phyloP scores from a whole-genome alignment of 140 eudicot genomes.

The Flaveria floridana region DNA sequence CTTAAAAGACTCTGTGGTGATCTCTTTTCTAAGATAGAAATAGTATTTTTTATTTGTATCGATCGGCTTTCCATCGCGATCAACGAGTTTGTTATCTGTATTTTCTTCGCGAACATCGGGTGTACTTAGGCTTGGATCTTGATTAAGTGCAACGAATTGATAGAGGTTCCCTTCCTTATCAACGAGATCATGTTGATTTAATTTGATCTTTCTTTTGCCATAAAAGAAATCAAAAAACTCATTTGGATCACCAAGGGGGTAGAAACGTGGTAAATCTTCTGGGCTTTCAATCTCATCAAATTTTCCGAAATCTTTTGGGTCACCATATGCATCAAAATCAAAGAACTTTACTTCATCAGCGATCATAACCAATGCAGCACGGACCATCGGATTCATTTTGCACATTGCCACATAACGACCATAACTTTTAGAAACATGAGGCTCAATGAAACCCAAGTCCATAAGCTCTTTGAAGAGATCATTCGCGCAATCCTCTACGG shows the following conservation, averaged over 20 bases:
- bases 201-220: fast-evolving
- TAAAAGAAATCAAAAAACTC: slow-evolving; percentile 31
- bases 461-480: slow-evolving; percentile 36
- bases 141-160: background rate
- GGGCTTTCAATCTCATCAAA: slow-evolving; percentile 39
- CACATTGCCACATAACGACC: slow-evolving; percentile 29
- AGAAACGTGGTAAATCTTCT: slow-evolving; percentile 17
- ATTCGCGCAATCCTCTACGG: slow-evolving; percentile 33
- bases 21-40: slow-evolving; percentile 10
- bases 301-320: slow-evolving; percentile 39
- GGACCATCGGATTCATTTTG: slow-evolving; percentile 51
- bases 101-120: background rate
- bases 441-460: slow-evolving; percentile 40
- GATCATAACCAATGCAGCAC: slow-evolving; percentile 36
- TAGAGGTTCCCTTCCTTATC: slow-evolving; percentile 15
- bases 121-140: background rate
- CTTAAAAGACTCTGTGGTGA: slow-evolving; percentile 29
- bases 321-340: slow-evolving; percentile 45
- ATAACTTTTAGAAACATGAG: slow-evolving; percentile 11
- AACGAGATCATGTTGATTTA: background rate
- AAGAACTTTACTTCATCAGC: slow-evolving; percentile 37
- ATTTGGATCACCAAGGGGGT: slow-evolving; percentile 40
- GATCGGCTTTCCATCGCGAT: background rate
- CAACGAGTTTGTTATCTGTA: background rate
- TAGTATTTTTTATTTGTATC: background rate